A percentile compares a stretch with the other conserved stretches of the same genome.
These are phyloP conservation scores for Suillus discolor DNA, from an alignment of 768 basidiomycete species.

Conservation along the genomic window DNA sequence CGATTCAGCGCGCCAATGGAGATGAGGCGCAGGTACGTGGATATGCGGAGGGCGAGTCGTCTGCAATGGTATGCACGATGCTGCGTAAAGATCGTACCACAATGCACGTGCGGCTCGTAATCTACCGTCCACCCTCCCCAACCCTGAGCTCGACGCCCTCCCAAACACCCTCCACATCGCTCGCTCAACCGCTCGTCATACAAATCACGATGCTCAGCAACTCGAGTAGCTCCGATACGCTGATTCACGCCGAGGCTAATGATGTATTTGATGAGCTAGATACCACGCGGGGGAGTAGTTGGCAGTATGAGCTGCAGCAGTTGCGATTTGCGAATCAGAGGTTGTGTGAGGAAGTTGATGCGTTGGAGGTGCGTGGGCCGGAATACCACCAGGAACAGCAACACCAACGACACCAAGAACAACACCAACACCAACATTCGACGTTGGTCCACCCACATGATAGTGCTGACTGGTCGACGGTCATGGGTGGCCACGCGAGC, in stretches of 20 bases:
- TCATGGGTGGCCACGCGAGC: conserved; percentile 3
- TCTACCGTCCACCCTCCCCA: conserved; percentile 38
- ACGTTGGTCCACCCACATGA: conserved; percentile 9
- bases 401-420: conserved; percentile 1
- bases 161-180: conserved; percentile 17
- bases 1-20: not conserved
- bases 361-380: conserved; percentile 34
- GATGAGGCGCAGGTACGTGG: conserved; percentile 27
- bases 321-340: conserved; percentile 71
- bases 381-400: not conserved
- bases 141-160: not conserved
- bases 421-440: conserved; percentile 12
- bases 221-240: conserved; percentile 4
- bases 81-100: conserved; percentile 38
- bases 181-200: conserved; percentile 29
- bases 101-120: conserved; percentile 35
- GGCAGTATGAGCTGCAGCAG: conserved; percentile 94
- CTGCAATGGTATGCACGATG: conserved; percentile 38
- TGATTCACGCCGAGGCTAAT: conserved; percentile 21
- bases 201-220: conserved; percentile 27
- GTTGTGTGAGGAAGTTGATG: conserved; percentile 57
- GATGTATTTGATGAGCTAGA: conserved; percentile 79
- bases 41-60: conserved; percentile 22
- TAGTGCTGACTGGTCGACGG: not conserved
- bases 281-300: conserved; percentile 68